Percentiles rank a stretch among this genome's conserved stretches.
phyloP scores from a whole-genome alignment of 305 asterid species.

The Galium porrigens region DNA sequence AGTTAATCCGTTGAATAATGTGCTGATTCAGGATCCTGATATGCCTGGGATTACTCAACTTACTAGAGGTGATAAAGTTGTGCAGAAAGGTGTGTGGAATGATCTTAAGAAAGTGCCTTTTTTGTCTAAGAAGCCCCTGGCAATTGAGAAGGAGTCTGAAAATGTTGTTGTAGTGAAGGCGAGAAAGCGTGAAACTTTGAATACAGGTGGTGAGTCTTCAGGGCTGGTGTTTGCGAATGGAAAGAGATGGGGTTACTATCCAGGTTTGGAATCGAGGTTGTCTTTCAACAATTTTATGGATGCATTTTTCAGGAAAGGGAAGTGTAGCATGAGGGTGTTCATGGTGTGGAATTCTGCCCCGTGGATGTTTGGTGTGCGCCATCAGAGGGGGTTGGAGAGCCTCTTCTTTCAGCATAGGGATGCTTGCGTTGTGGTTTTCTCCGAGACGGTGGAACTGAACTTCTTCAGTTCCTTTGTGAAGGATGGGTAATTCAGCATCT shows the following conservation, averaged over 20 bases:
- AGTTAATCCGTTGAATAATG: constrained; percentile 68
- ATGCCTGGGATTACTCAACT: constrained; percentile 56
- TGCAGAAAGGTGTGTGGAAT: constrained; percentile 43
- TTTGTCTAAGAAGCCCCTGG: constrained; percentile 43
- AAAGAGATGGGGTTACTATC: constrained; percentile 88
- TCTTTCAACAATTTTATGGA: constrained; percentile 68
- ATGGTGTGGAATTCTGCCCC: constrained; percentile 98
- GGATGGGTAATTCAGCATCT: constrained; percentile 44
- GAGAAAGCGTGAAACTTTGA: constrained; percentile 43
- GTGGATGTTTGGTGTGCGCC: constrained; percentile 81
- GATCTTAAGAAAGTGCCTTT: constrained; percentile 57
- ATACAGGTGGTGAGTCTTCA: constrained; percentile 22
- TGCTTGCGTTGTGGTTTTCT: constrained; percentile 76
- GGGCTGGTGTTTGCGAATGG: constrained; percentile 55
- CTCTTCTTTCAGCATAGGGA: constrained; percentile 52
- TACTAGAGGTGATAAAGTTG: constrained; percentile 61
- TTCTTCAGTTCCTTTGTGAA: constrained; percentile 61
- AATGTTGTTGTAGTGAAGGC: constrained; percentile 18
- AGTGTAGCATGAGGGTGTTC: constrained; percentile 56
- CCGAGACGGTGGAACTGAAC: constrained; percentile 89
- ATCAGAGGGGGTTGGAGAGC: constrained; percentile 81
- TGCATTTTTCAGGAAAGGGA: constrained; percentile 56
- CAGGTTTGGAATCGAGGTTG: constrained; percentile 50
- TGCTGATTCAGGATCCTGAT: constrained; percentile 82
- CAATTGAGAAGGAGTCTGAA: constrained; percentile 18